phyloP scores from a whole-genome alignment of 768 basidiomycete genomes.

The Clitopilus hobsonii region DNA sequence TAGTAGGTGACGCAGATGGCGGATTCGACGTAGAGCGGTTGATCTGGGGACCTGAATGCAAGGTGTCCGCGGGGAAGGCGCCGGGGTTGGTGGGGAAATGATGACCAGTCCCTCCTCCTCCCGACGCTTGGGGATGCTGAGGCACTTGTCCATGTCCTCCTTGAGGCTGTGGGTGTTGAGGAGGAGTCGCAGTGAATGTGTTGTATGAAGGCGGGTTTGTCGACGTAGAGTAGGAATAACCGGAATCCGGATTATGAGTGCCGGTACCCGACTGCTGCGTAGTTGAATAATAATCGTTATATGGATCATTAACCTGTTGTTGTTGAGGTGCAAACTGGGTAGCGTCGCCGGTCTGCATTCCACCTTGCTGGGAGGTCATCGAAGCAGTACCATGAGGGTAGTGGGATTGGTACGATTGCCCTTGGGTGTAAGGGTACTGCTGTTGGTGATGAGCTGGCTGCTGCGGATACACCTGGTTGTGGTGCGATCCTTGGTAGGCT shows the following conservation, averaged over 20 bases:
- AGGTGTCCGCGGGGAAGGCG: not conserved
- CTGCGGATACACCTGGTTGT: conserved; percentile 11
- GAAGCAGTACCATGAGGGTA: conserved; percentile 13
- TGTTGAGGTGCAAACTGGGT: conserved; percentile 12
- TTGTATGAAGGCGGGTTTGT: conserved; percentile 9
- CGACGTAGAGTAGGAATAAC: conserved; percentile 9
- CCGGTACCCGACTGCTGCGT: conserved; percentile 9
- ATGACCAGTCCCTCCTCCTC: not conserved
- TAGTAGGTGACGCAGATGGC: conserved; percentile 14
- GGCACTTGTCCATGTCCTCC: not conserved
- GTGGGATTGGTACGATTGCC: conserved; percentile 10
- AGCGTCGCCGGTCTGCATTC: conserved; percentile 19
- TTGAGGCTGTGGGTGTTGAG: not conserved
- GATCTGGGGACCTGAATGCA: not conserved
- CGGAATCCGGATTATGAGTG: conserved; percentile 9
- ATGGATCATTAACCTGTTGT: conserved; percentile 9
- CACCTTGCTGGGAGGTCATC: conserved; percentile 20
- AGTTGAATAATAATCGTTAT: conserved; percentile 12
- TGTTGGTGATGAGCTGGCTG: conserved; percentile 4
- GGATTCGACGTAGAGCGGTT: not conserved
- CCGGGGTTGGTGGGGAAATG: not conserved
- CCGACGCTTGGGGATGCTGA: not conserved
- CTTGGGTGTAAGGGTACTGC: conserved; percentile 14
- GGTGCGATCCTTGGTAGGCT: not conserved
- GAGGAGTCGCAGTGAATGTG: not conserved